Conservation (phyloP, 768 basidiomycete genomes). For the Mycena epipterygia region DNA sequence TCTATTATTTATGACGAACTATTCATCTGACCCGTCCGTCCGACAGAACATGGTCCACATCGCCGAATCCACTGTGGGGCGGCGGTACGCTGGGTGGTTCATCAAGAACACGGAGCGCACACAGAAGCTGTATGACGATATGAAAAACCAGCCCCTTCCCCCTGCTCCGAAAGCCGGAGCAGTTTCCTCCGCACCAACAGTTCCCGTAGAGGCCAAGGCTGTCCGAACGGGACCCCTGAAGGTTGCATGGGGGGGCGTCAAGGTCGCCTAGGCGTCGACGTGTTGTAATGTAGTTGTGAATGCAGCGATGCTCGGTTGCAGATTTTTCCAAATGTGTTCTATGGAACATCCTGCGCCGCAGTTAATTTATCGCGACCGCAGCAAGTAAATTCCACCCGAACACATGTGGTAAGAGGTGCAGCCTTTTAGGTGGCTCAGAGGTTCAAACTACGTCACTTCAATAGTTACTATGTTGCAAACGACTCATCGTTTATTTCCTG, state of each 20-base stretch:
- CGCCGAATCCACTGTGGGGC: conserved; percentile 92
- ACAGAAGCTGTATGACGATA: conserved; percentile 86
- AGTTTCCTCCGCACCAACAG: conserved; percentile 32
- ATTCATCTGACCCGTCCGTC: not conserved
- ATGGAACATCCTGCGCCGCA: no score
- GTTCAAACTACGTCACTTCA: no score
- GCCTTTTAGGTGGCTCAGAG: no score
- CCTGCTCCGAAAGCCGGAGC: conserved; percentile 29
- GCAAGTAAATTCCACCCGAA: no score
- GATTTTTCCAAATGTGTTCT: no score
- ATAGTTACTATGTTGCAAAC: no score
- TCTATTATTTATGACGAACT: not conserved
- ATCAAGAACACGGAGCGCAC: conserved; percentile 96
- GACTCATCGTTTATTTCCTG: no score
- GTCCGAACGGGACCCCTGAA: conserved; percentile 63
- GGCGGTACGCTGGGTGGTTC: conserved; percentile 97
- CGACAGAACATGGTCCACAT: conserved; percentile 95
- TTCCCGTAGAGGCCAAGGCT: conserved; percentile 43
- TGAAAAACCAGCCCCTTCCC: conserved; percentile 68
- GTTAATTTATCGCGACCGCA: no score
- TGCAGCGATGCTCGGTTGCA: not conserved
- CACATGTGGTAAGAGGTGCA: no score
- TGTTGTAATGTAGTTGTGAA: conserved; percentile 2
- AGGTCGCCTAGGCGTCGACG: conserved; percentile 40
- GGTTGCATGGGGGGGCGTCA: conserved; percentile 73